Evolutionary conservation across 495 filamentous ascomycete genomes (phyloP).

Genomic region (Melanomma pulvis-pyrius): DNA sequence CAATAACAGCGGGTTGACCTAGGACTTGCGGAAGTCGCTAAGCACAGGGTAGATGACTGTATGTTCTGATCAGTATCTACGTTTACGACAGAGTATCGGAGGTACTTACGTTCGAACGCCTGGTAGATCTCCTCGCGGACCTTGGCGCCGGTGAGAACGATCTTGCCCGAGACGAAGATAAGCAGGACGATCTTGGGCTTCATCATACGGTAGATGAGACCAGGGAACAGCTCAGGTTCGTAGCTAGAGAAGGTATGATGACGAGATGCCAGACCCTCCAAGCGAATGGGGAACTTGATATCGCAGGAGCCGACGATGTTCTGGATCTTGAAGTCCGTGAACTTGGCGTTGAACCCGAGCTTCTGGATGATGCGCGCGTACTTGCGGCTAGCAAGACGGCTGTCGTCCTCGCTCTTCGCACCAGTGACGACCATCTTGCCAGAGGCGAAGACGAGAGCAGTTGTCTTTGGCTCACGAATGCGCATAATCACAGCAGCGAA

Average conservation of each 20-base stretch:
- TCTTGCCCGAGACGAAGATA: slow-evolving; percentile 99
- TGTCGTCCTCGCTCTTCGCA: slow-evolving; percentile 98
- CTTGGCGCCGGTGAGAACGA: slow-evolving; percentile 96
- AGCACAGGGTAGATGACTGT: slow-evolving; percentile 93
- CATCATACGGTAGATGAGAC: slow-evolving; percentile 99
- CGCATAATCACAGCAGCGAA: slow-evolving; percentile 99
- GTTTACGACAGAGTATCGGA: background rate
- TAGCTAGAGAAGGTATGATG: slow-evolving; percentile 99
- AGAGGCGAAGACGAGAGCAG: slow-evolving; percentile 94
- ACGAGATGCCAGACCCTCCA: slow-evolving; percentile 90
- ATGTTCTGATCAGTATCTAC: background rate
- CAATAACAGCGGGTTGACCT: background rate
- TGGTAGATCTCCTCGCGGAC: slow-evolving; percentile 99
- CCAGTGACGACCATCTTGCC: slow-evolving; percentile 99
- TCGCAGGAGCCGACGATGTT: slow-evolving; percentile 99
- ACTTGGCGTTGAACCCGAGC: slow-evolving; percentile 98
- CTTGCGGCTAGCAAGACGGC: slow-evolving; percentile 93
- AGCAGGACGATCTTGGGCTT: slow-evolving; percentile 99
- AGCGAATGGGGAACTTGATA: slow-evolving; percentile 98
- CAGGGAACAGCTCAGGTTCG: slow-evolving; percentile 97
- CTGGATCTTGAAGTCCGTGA: slow-evolving; percentile 99
- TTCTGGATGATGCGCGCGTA: slow-evolving; percentile 99
- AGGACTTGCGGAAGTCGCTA: slow-evolving; percentile 58
- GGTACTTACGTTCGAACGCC: slow-evolving; percentile 71
- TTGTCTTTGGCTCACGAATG: slow-evolving; percentile 98